Conservation (phyloP, 495 filamentous ascomycete species). For the Trichoderma reesei region DNA sequence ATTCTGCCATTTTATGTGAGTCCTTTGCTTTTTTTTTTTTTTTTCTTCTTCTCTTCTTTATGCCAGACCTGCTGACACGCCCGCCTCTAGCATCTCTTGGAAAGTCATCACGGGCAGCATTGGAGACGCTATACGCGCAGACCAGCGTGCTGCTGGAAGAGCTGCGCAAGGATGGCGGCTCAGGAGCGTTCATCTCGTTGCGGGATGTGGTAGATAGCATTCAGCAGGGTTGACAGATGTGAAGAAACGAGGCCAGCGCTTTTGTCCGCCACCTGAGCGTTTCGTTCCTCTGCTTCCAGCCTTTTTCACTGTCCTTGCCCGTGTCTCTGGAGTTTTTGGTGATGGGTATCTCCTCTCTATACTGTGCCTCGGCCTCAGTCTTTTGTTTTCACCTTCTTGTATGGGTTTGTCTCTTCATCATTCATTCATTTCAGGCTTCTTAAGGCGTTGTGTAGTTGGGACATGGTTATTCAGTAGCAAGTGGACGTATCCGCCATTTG, state of each 20-base stretch:
- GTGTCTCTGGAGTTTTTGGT: too few relatives aligned
- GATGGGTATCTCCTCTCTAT: too few relatives aligned
- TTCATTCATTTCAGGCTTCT: too few relatives aligned
- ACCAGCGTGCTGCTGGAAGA: constrained; percentile 77
- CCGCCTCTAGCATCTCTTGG: constrained; percentile 70
- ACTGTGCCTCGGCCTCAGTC: too few relatives aligned
- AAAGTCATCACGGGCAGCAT: constrained; percentile 75
- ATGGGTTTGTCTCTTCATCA: too few relatives aligned
- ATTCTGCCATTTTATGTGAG: constrained; percentile 83
- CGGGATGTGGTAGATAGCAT: constrained; percentile 49
- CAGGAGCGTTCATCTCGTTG: constrained; percentile 81
- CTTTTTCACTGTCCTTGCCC: not conserved
- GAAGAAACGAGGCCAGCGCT: not conserved
- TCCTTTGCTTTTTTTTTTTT: not conserved
- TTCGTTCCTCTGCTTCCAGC: not conserved
- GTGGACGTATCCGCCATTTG: too few relatives aligned
- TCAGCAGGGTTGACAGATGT: constrained; percentile 10
- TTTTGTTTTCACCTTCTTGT: too few relatives aligned
- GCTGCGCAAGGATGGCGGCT: constrained; percentile 70
- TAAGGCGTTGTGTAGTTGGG: too few relatives aligned
- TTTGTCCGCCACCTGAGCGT: not conserved
- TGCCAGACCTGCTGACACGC: constrained; percentile 15
- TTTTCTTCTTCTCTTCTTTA: constrained; percentile 1
- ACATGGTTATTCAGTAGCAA: too few relatives aligned
- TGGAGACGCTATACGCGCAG: constrained; percentile 82